Conservation (phyloP, 352 stramenopile species). For the Globisporangium mamillatum region DNA sequence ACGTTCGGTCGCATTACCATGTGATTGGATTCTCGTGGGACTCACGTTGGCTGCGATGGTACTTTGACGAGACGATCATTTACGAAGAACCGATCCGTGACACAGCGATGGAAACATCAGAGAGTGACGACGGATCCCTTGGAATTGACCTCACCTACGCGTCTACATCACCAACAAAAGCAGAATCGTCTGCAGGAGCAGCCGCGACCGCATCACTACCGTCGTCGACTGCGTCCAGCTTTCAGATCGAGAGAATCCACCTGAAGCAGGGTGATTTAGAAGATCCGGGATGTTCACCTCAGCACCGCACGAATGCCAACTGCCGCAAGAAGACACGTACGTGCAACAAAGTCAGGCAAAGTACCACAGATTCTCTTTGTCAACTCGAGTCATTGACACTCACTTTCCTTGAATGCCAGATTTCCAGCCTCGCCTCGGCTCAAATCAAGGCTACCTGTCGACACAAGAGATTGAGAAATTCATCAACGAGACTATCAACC, state of each 20-base stretch:
- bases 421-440: conserved; percentile 51
- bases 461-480: conserved; percentile 58
- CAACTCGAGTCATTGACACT: not conserved
- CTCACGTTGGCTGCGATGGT: conserved; percentile 54
- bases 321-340: conserved; percentile 44
- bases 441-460: conserved; percentile 62
- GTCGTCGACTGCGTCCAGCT: not conserved
- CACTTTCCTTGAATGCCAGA: conserved; percentile 3
- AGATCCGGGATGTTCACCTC: conserved; percentile 34
- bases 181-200: not conserved
- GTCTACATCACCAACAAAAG: not conserved
- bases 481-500: conserved; percentile 35
- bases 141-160: conserved; percentile 3
- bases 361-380: not conserved
- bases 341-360: not conserved
- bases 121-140: not conserved
- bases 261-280: conserved; percentile 23
- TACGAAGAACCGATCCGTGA: conserved; percentile 36
- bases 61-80: conserved; percentile 48
- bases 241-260: conserved; percentile 26
- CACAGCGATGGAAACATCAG: not conserved
- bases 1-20: conserved; percentile 27
- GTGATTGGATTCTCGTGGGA: conserved; percentile 45
- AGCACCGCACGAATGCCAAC: conserved; percentile 31
- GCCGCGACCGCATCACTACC: not conserved